Evolutionary conservation across 331 rosid genomes (phyloP).

Genomic region (Malus hybrid): DNA sequence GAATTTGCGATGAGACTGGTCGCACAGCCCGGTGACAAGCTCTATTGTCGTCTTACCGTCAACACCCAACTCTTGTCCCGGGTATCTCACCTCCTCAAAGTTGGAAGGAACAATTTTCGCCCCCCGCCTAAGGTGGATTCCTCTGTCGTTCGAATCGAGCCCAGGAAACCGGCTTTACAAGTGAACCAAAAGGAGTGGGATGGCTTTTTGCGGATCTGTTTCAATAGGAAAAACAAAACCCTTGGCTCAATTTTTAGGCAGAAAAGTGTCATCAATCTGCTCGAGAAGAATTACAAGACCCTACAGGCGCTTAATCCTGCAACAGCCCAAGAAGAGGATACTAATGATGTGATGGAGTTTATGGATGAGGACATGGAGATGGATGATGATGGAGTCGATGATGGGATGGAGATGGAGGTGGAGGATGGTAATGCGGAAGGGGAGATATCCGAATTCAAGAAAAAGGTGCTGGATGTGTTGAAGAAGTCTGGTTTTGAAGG

Average conservation of each 20-base stretch:
- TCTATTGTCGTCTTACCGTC: slow-evolving; percentile 73
- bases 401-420: slow-evolving; percentile 66
- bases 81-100: slow-evolving; percentile 82
- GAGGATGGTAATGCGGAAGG: slow-evolving; percentile 51
- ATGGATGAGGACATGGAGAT: slow-evolving; percentile 45
- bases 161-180: slow-evolving; percentile 58
- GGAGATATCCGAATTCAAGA: slow-evolving; percentile 65
- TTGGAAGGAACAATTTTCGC: slow-evolving; percentile 84
- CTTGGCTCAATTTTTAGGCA: slow-evolving; percentile 82
- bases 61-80: slow-evolving; percentile 71
- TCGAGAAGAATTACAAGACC: slow-evolving; percentile 78
- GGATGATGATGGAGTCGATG: slow-evolving; percentile 39
- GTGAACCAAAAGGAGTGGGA: slow-evolving; percentile 90
- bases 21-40: slow-evolving; percentile 85
- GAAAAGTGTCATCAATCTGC: slow-evolving; percentile 60
- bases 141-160: slow-evolving; percentile 81
- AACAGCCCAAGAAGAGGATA: slow-evolving; percentile 36
- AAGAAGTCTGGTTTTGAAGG: slow-evolving; percentile 83
- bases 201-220: slow-evolving; percentile 72
- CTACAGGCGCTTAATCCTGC: slow-evolving; percentile 49
- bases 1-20: slow-evolving; percentile 90
- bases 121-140: slow-evolving; percentile 95
- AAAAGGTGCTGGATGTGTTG: slow-evolving; percentile 54
- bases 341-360: slow-evolving; percentile 19
- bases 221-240: slow-evolving; percentile 80